Conservation (phyloP, 129 eudicot genomes). For the Flaveria brownii region DNA sequence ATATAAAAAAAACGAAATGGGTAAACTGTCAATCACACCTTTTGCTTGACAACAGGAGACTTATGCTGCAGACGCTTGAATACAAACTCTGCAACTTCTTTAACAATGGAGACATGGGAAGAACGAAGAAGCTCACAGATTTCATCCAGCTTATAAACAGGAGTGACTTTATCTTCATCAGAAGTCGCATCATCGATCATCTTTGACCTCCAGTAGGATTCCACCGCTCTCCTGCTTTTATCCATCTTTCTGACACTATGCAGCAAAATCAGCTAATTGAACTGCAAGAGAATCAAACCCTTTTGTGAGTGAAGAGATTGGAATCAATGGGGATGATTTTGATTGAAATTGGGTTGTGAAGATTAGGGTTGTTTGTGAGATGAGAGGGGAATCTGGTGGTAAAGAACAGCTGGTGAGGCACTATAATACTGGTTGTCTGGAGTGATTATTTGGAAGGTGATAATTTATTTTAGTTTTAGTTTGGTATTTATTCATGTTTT, state of each 20-base stretch:
- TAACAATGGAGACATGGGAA: slow-evolving; percentile 74
- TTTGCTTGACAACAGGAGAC: slow-evolving; percentile 84
- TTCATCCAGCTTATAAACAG: slow-evolving; percentile 90
- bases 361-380: slow-evolving; percentile 7
- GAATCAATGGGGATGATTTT: neutral
- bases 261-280: neutral
- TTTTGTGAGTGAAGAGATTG: too few species aligned
- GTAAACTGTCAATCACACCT: slow-evolving; percentile 38
- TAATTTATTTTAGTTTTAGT: neutral
- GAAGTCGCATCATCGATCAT: slow-evolving; percentile 87
- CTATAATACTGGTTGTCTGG: neutral
- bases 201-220: slow-evolving; percentile 92
- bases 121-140: slow-evolving; percentile 86
- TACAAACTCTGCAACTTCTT: slow-evolving; percentile 69
- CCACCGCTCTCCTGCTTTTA: slow-evolving; percentile 97
- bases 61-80: slow-evolving; percentile 84
- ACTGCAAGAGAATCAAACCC: too few species aligned
- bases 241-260: slow-evolving; percentile 50
- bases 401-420: slow-evolving; percentile 6
- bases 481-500: too few species aligned
- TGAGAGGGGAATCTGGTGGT: neutral
- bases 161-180: slow-evolving; percentile 93
- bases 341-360: too few species aligned
- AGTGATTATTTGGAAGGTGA: neutral
- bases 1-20: neutral